phyloP scores from a whole-genome alignment of 495 filamentous ascomycete species.

The Barbatosphaeria neglecta region DNA sequence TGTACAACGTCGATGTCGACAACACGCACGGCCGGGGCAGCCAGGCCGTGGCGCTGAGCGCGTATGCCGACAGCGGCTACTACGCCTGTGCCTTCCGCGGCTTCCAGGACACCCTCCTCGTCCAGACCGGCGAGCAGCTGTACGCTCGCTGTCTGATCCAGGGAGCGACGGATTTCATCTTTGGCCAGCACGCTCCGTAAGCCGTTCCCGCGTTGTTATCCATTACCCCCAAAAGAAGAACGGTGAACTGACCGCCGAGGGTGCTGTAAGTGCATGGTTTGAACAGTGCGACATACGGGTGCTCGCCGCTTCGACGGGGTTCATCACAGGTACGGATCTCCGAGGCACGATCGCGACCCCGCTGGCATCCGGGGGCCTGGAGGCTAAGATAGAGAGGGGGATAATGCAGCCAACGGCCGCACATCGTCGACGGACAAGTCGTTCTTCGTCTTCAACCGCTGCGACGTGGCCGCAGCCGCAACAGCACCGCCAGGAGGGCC shows the following conservation, averaged over 20 bases:
- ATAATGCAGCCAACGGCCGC: conserved; percentile 50
- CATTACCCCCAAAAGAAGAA: no score
- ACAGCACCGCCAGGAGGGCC: conserved; percentile 21
- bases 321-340: conserved; percentile 35
- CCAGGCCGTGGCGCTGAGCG: conserved; percentile 49
- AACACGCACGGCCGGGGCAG: conserved; percentile 43
- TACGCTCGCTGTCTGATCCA: conserved; percentile 44
- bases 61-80: conserved; percentile 42
- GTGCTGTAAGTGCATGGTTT: conserved; percentile 44
- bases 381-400: no score
- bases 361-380: neutral
- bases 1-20: conserved; percentile 53
- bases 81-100: conserved; percentile 47
- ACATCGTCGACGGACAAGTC: conserved; percentile 33
- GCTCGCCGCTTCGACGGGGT: conserved; percentile 30
- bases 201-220: no score
- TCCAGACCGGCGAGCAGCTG: conserved; percentile 46
- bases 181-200: conserved; percentile 41
- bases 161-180: conserved; percentile 57
- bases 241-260: no score
- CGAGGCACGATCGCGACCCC: no score
- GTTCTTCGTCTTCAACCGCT: conserved; percentile 55
- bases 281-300: conserved; percentile 46
- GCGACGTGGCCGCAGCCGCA: conserved; percentile 32
- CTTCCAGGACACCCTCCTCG: conserved; percentile 52